Evolutionary conservation across 306 rosid species (phyloP).

Genomic region (Hylodesmum podocarpum): DNA sequence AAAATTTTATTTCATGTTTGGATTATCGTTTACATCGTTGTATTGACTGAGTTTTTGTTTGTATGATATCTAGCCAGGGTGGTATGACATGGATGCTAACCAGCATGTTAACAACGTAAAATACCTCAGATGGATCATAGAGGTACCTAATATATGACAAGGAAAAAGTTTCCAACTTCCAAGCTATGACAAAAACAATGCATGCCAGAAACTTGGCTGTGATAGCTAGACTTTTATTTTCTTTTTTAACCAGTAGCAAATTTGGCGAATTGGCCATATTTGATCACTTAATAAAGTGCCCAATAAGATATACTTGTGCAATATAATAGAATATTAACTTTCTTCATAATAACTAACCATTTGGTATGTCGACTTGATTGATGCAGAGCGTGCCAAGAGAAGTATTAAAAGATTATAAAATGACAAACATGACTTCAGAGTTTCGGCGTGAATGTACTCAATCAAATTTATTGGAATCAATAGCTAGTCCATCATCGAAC

Average conservation of each 20-base stretch:
- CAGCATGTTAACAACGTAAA: slow-evolving; percentile 80
- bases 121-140: slow-evolving; percentile 75
- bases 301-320: not conserved
- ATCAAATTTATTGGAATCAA: slow-evolving; percentile 61
- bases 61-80: slow-evolving; percentile 54
- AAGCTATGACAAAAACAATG: not conserved
- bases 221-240: not conserved
- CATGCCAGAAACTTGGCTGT: not conserved
- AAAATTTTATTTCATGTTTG: not conserved
- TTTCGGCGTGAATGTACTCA: slow-evolving; percentile 68
- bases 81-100: slow-evolving; percentile 82
- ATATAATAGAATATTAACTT: not conserved
- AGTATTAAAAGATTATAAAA: slow-evolving; percentile 48
- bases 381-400: slow-evolving; percentile 67
- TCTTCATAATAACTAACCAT: not conserved
- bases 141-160: slow-evolving; percentile 34
- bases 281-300: not conserved
- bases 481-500: slow-evolving; percentile 44
- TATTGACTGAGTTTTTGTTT: not conserved
- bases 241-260: not conserved
- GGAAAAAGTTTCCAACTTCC: not conserved
- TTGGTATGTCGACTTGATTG: not conserved
- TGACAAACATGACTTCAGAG: slow-evolving; percentile 67
- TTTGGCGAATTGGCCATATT: not conserved
- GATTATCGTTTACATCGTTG: not conserved